Base-by-base conservation (phyloP, 768 basidiomycete genomes). In the Mycena alexandri region DNA sequence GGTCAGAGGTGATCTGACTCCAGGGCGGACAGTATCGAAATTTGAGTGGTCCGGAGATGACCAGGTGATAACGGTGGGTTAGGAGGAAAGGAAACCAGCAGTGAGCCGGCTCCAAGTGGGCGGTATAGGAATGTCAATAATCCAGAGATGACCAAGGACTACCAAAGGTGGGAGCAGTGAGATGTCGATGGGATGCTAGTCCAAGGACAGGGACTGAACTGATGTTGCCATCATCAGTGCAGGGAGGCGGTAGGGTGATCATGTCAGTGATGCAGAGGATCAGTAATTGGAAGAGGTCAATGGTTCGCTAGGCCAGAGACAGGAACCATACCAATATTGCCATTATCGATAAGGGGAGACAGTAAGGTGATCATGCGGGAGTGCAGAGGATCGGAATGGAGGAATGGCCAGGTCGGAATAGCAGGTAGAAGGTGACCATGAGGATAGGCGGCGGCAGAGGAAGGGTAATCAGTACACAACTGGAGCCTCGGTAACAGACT, bases 401-500 rank as follows among this genome's bases (percentile, higher is more conserved):
- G 51, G 51, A 29, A 61, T 61, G 50, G 43, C 22, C 50, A 61
- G 42, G 34, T 22, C n/a, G 47, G n/a, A n/a, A n/a, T 58, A 34
- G 44, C 24, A 42, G 43, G 46, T 58, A 46, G 43, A 58, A 21
- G 44, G 46, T 58, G 57, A 58, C 44, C 57, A 58, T 58, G 19
- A 43, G 6, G n/a, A n/a, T 46, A 38, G 36, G 44, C 47, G 47
- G 59, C 36, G 38, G 47, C 59, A 17, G 21, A 60, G 59, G 34
- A 47, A 59, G 29, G 58, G 58, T 1, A 29, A 59, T 19, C 19
- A 33, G 19, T 9, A 50, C 60, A 61, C 48, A 25, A 50, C 60
- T 61, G 60, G 29, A 61, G 60, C 48, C 29, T 61, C 60, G 60
- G 60, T 61, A 48, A 41, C 51, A 61, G 25, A 17, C 60, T 61